A percentile compares a stretch with the other conserved stretches of the same genome.
Conservation (phyloP, 129 eudicot species). For the Erigeron canadensis region DNA sequence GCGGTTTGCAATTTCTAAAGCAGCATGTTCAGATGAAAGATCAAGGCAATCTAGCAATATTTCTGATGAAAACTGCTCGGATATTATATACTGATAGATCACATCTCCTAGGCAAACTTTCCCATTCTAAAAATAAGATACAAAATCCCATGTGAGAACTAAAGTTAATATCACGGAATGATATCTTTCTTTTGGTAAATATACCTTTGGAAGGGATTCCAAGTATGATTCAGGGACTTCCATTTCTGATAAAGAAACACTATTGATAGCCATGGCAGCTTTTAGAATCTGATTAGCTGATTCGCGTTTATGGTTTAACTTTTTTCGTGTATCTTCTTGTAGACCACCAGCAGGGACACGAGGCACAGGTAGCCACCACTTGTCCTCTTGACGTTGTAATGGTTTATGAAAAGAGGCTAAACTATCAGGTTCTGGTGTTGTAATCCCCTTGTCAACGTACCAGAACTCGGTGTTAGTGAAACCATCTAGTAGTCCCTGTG, state of each 20-base stretch:
- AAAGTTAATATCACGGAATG: not conserved
- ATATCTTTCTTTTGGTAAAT: conserved; percentile 6
- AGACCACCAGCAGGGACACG: conserved; percentile 95
- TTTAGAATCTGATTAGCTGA: conserved; percentile 82
- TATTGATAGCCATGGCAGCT: conserved; percentile 88
- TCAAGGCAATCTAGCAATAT: conserved; percentile 90
- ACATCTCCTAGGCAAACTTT: conserved; percentile 89
- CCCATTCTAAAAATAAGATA: conserved; percentile 57
- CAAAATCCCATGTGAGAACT: conserved; percentile 6
- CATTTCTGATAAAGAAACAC: conserved; percentile 78
- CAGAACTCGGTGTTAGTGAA: conserved; percentile 80
- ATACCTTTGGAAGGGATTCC: conserved; percentile 94
- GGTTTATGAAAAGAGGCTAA: conserved; percentile 66
- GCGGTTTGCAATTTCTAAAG: conserved; percentile 88
- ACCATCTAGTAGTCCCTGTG: conserved; percentile 85
- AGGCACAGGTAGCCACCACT: conserved; percentile 99
- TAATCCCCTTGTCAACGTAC: conserved; percentile 95
- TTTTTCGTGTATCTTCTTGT: conserved; percentile 57
- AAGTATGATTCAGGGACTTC: conserved; percentile 91
- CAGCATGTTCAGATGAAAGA: conserved; percentile 77
- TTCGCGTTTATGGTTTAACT: conserved; percentile 72
- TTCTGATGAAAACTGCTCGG: conserved; percentile 88
- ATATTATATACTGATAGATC: conserved; percentile 78
- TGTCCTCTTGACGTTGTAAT: conserved; percentile 84
- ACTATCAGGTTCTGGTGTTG: conserved; percentile 65